Evolutionary conservation across 202 grass and related monocot species (phyloP).

Genomic region (Brachypodium distachyon): DNA sequence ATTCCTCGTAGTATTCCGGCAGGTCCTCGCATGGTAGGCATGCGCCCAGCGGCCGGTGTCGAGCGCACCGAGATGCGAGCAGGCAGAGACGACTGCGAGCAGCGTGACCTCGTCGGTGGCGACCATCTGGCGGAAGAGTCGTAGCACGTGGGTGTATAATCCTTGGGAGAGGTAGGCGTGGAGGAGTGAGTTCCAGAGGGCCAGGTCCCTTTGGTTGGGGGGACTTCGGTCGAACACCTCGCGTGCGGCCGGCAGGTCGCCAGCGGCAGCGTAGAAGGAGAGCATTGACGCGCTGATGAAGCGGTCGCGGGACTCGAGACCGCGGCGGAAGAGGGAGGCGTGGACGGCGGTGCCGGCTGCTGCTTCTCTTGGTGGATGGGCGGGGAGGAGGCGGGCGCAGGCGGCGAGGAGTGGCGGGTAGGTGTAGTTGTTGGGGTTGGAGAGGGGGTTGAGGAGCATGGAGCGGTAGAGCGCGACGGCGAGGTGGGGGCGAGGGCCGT

Average conservation of each 20-base stretch:
- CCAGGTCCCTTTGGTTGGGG: constrained; percentile 17
- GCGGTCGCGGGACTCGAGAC: constrained; percentile 19
- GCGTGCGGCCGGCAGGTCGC: constrained; percentile 21
- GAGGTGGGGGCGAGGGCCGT: constrained; percentile 24
- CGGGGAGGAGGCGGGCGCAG: constrained; percentile 34
- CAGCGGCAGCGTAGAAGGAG: constrained; percentile 20
- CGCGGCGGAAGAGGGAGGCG: constrained; percentile 33
- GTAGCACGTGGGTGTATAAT: constrained; percentile 24
- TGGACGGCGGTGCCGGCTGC: constrained; percentile 31
- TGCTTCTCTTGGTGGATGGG: neutral
- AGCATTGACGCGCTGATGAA: constrained; percentile 21
- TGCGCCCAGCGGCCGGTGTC: constrained; percentile 43
- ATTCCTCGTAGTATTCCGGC: neutral
- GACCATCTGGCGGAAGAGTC: constrained; percentile 36
- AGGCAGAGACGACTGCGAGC: constrained; percentile 40
- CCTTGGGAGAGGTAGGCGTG: constrained; percentile 37
- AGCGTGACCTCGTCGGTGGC: constrained; percentile 32
- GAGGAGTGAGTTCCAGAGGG: constrained; percentile 53
- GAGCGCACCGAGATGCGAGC: constrained; percentile 32
- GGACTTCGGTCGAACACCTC: constrained; percentile 35
- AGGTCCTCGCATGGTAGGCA: constrained; percentile 21
- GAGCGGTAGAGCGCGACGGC: constrained; percentile 49
- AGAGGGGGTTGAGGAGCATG: constrained; percentile 39
- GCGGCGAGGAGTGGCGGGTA: constrained; percentile 44
- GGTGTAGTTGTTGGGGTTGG: constrained; percentile 36